Conservation (phyloP, 371 early-diverging fungal genomes). For the Mortierella sp. region DNA sequence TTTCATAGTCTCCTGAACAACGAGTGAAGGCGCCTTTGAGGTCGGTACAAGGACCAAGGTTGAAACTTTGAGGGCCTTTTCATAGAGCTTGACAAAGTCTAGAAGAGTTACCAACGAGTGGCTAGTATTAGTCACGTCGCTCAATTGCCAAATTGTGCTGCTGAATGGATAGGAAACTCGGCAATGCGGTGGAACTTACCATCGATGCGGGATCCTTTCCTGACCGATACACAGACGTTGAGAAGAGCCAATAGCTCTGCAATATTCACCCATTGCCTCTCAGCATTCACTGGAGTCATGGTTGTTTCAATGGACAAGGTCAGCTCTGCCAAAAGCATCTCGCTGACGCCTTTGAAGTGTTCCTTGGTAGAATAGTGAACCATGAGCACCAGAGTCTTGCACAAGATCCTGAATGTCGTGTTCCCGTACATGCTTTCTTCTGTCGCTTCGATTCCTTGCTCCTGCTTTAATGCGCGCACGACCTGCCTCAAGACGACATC, state of each 20-base stretch:
- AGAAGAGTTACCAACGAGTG: neutral
- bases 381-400: slow-evolving; percentile 64
- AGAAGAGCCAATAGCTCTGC: slow-evolving; percentile 59
- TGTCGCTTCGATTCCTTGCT: slow-evolving; percentile 24
- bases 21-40: slow-evolving; percentile 42
- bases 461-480: slow-evolving; percentile 39
- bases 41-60: slow-evolving; percentile 34
- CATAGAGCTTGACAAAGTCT: slow-evolving; percentile 53
- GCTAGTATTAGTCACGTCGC: too few species aligned
- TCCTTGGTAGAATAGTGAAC: slow-evolving; percentile 67
- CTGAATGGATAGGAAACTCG: slow-evolving; percentile 39
- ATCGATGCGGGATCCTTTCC: slow-evolving; percentile 66
- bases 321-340: slow-evolving; percentile 60
- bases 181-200: slow-evolving; percentile 54
- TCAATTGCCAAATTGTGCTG: neutral
- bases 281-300: slow-evolving; percentile 18
- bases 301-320: slow-evolving; percentile 37
- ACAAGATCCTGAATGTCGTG: slow-evolving; percentile 35
- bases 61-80: slow-evolving; percentile 47
- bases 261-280: slow-evolving; percentile 54
- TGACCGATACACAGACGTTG: slow-evolving; percentile 64
- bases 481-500: slow-evolving; percentile 48
- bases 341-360: slow-evolving; percentile 62
- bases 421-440: slow-evolving; percentile 40
- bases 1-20: slow-evolving; percentile 55